Conservation (phyloP, 371 early-diverging fungal genomes). For the Ordospora pajunii region DNA sequence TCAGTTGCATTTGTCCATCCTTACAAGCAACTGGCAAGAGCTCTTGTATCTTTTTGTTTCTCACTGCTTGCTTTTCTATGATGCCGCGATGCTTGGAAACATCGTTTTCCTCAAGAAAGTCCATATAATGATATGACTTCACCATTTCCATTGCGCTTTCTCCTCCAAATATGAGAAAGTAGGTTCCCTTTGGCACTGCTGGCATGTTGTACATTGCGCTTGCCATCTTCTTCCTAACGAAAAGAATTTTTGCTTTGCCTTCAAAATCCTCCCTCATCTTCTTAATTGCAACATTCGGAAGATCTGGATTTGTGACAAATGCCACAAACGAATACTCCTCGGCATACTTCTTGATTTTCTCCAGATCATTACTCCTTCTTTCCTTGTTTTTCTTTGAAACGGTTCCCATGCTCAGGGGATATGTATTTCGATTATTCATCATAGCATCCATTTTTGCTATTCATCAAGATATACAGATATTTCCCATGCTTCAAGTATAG, state of each 20-base stretch:
- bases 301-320: conserved; percentile 7
- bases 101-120: conserved; percentile 5
- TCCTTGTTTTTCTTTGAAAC: conserved; percentile 17
- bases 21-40: conserved; percentile 6
- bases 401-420: neutral
- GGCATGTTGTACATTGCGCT: conserved; percentile 3
- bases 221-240: conserved; percentile 21
- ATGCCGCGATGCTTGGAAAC: neutral
- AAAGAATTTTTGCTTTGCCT: neutral
- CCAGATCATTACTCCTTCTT: neutral
- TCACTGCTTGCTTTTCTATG: conserved; percentile 7
- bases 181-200: neutral
- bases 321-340: neutral
- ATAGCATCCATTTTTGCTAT: too few species aligned
- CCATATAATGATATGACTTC: conserved; percentile 11
- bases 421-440: neutral
- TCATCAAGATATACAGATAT: too few species aligned
- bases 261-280: conserved; percentile 22
- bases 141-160: conserved; percentile 2
- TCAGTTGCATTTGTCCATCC: conserved; percentile 2
- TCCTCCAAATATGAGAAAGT: conserved; percentile 14
- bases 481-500: too few species aligned
- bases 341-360: neutral
- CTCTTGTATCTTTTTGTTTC: conserved; percentile 13
- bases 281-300: neutral